Evolutionary conservation across 148 eudicot species (phyloP).

Genomic region (Diospyros lotus): DNA sequence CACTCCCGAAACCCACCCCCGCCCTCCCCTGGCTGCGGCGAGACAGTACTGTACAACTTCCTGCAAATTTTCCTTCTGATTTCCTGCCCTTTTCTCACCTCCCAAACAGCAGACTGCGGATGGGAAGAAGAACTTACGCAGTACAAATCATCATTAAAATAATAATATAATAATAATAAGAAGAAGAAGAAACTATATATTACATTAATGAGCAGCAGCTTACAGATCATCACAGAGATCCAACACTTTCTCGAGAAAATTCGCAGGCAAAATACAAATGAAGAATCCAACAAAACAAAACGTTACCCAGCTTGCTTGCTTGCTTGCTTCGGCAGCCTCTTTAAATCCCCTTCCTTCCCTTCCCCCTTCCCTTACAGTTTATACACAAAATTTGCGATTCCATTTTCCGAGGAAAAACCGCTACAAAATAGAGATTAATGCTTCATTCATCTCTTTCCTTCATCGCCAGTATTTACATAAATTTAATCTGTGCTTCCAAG

Average conservation of each 20-base stretch:
- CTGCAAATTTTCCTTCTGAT: too few relatives aligned
- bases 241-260: conserved; percentile 2
- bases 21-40: too few relatives aligned
- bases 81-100: too few relatives aligned
- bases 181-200: not conserved
- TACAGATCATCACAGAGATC: not conserved
- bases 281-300: not conserved
- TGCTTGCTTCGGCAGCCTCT: not conserved
- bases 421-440: conserved; percentile 5
- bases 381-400: not conserved
- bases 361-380: not conserved
- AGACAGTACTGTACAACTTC: too few relatives aligned
- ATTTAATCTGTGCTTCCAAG: not conserved
- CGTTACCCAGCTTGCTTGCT: too few relatives aligned
- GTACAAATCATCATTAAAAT: too few relatives aligned
- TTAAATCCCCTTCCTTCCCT: not conserved
- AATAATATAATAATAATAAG: too few relatives aligned
- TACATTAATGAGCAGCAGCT: not conserved
- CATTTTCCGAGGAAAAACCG: not conserved
- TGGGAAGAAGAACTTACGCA: too few relatives aligned
- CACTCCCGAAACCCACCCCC: too few relatives aligned
- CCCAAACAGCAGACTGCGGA: too few relatives aligned
- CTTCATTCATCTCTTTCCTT: not conserved
- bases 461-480: not conserved
- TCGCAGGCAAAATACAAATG: not conserved